phyloP scores from a whole-genome alignment of 2,329 filamentous ascomycete species.

The Lasiodiplodia sp. region DNA sequence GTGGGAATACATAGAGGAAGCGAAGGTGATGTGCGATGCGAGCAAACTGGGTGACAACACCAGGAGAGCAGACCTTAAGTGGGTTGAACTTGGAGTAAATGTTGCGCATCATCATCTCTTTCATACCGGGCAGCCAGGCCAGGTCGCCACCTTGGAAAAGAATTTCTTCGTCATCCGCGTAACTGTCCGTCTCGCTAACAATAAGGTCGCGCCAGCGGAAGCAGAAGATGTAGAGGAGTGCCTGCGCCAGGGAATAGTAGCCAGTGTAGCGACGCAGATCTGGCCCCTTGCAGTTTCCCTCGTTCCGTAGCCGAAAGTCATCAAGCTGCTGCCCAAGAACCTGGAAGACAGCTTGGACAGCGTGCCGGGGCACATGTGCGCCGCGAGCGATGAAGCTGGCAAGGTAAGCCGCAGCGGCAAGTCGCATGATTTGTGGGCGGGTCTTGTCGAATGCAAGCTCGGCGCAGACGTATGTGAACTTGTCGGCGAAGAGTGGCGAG shows the following conservation, averaged over 20 bases:
- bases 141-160: constrained; percentile 75
- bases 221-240: constrained; percentile 93
- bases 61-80: constrained; percentile 89
- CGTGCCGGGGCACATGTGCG: constrained; percentile 75
- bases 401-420: constrained; percentile 89
- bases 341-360: constrained; percentile 83
- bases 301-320: constrained; percentile 73
- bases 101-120: constrained; percentile 75
- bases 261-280: constrained; percentile 83
- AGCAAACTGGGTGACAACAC: constrained; percentile 91
- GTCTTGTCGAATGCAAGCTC: constrained; percentile 74
- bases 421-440: constrained; percentile 72
- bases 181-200: constrained; percentile 59
- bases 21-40: constrained; percentile 83
- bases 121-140: constrained; percentile 77
- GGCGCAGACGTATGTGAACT: constrained; percentile 81
- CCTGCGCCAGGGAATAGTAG: constrained; percentile 90
- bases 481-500: constrained; percentile 77
- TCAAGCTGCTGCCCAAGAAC: constrained; percentile 81
- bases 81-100: constrained; percentile 92
- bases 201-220: constrained; percentile 96
- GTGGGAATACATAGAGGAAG: constrained; percentile 87
- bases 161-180: constrained; percentile 58
- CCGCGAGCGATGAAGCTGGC: constrained; percentile 94
- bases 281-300: constrained; percentile 78